Base-by-base conservation (phyloP, 2,329 filamentous ascomycete species). In the Talaromyces funiculosus region DNA sequence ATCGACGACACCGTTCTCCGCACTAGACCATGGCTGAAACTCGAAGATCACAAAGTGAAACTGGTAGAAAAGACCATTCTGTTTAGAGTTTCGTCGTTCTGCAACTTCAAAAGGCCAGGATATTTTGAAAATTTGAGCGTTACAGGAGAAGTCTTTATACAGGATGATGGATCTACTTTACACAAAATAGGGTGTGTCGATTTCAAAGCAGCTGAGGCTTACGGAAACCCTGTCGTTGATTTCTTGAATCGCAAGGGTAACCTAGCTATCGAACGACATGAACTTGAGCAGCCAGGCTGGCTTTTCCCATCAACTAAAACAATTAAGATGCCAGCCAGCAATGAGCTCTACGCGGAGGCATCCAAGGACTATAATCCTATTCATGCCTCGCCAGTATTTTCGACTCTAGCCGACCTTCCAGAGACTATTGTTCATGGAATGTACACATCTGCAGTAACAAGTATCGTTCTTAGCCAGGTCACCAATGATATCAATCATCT, bases 311-410 rank as follows among this genome's bases (percentile, higher is more conserved):
- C 53, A 20, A 40, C 37, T 42, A 20, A 42, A 7, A 55, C 37
- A 42, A 22, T 55, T 22, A 55, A 42, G 24, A 55, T 55, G 53
- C 53, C 53, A 26, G 29, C 7, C 20, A 22, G 31, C 61, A 99
- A 99, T 78, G 94, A 97, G 81, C 96, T 90, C 24, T 99, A 99
- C 71, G 94, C 94, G 64, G 90, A 91, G 66, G 94, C 97, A n/a
- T 99, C 94, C 55, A 93, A 94, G 53, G 94, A 99, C 74, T 99
- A 91, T 84, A 99, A 99, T 78, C 94, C 94, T 22, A 99, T 99
- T 64, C 94, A 99, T 81, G 94, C 97, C 42, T 97, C 93, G 12
- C 89, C 93, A 59, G 90, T 97, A 59, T 99, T 99, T 78, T 94
- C 37, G 91, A 86, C 77, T 99, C 97, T 94, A 70, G 94, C 94